Evolutionary conservation across 441 rosid genomes (phyloP).

Genomic region (Gossypium lobatum): DNA sequence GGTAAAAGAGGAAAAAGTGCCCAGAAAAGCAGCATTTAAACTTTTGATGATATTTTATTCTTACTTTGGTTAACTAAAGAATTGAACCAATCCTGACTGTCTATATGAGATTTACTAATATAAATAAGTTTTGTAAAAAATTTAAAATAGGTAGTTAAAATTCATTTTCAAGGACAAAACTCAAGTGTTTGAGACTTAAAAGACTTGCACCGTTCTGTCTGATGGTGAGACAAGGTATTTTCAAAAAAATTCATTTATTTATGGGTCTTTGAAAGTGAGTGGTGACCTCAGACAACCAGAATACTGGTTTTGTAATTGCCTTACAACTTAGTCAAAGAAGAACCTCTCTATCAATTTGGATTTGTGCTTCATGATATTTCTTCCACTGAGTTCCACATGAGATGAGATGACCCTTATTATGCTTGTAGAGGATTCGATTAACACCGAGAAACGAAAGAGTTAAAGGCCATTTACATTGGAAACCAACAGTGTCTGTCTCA

Average conservation of each 20-base stretch:
- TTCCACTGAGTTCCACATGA: not conserved
- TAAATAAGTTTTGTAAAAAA: not conserved
- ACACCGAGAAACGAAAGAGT: not conserved
- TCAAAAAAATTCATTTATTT: not conserved
- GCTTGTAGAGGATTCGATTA: not conserved
- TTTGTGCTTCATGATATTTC: not conserved
- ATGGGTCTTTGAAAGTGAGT: not conserved
- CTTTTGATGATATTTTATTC: not conserved
- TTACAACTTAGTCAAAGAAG: not conserved
- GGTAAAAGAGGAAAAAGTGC: not conserved
- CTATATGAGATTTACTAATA: not conserved
- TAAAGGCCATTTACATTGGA: conserved; percentile 5
- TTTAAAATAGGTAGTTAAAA: not conserved
- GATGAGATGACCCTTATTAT: not conserved
- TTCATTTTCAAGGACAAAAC: conserved; percentile 5
- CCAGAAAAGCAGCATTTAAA: not conserved
- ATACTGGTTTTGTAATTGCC: not conserved
- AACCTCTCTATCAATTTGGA: not conserved
- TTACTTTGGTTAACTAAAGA: not conserved
- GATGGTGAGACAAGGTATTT: not conserved
- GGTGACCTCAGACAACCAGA: not conserved
- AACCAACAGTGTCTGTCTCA: not conserved
- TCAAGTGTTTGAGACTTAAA: not conserved
- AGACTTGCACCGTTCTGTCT: not conserved
- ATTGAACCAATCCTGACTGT: not conserved